A percentile compares a stretch with the other conserved stretches of the same genome.
Evolutionary conservation across 1,139 yeast genomes (phyloP).

Genomic region (Candida pseudoviswanathii): DNA sequence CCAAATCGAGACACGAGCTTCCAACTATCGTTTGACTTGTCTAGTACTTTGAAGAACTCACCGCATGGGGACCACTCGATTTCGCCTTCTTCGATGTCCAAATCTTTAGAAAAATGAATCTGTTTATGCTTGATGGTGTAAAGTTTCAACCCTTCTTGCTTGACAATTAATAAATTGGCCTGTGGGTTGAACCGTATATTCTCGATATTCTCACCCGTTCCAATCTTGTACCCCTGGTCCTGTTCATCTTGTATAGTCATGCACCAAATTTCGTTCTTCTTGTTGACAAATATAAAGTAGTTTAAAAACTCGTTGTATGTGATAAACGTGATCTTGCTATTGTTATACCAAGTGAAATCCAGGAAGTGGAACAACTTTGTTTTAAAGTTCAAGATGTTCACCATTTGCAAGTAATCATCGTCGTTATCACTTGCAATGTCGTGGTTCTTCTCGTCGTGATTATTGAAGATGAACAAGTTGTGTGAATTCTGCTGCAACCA

Average conservation of each 20-base stretch:
- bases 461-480: conserved; percentile 35
- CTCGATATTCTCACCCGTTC: conserved; percentile 9
- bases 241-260: conserved; percentile 22
- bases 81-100: conserved; percentile 12
- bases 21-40: conserved; percentile 33
- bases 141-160: conserved; percentile 16
- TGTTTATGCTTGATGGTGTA: conserved; percentile 17
- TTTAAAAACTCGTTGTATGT: conserved; percentile 30
- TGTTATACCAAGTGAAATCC: conserved; percentile 34
- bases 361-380: conserved; percentile 31
- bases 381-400: conserved; percentile 36
- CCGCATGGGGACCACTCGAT: conserved; percentile 43
- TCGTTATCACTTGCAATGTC: conserved; percentile 7
- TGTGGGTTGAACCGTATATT: conserved; percentile 29
- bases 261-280: conserved; percentile 31
- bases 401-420: conserved; percentile 31
- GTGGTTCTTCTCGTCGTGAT: conserved; percentile 19
- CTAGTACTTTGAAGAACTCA: conserved; percentile 28
- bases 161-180: conserved; percentile 23
- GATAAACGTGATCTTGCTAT: conserved; percentile 23
- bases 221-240: conserved; percentile 19
- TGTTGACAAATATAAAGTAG: conserved; percentile 35
- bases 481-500: conserved; percentile 48
- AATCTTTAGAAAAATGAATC: conserved; percentile 17
- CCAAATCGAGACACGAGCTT: conserved; percentile 41